Percentiles rank a stretch among this genome's conserved stretches.
phyloP scores from a whole-genome alignment of 1,284 basidiomycete species.

The Trametes sp. region DNA sequence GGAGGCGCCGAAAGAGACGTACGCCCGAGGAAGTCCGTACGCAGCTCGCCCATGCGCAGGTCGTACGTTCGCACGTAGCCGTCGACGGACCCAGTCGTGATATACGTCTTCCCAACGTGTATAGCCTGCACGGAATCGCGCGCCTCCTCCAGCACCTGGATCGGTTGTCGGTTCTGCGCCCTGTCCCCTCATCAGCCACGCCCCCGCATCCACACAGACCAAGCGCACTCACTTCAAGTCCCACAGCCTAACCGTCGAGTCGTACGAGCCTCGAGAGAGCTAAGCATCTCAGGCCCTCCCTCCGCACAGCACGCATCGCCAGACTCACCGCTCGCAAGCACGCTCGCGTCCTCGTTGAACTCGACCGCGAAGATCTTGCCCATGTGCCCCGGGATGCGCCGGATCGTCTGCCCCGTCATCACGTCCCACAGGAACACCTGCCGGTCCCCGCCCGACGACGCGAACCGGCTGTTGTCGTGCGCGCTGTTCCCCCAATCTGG shows the following conservation, averaged over 20 bases:
- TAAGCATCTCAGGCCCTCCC: conserved; percentile 26
- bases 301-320: neutral
- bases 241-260: conserved; percentile 89
- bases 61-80: conserved; percentile 94
- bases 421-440: conserved; percentile 97
- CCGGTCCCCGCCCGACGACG: conserved; percentile 92
- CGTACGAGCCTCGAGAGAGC: conserved; percentile 74
- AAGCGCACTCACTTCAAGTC: conserved; percentile 71
- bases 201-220: conserved; percentile 14
- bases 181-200: conserved; percentile 48
- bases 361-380: conserved; percentile 91
- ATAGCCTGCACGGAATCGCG: conserved; percentile 89
- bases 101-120: conserved; percentile 65
- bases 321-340: conserved; percentile 83
- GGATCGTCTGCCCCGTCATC: conserved; percentile 80
- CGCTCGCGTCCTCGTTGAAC: conserved; percentile 87
- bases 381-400: conserved; percentile 88
- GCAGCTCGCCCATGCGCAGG: conserved; percentile 88
- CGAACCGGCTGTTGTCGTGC: conserved; percentile 93
- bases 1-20: conserved; percentile 4
- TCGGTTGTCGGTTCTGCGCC: conserved; percentile 80
- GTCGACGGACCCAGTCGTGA: conserved; percentile 89
- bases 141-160: conserved; percentile 93
- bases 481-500: conserved; percentile 57
- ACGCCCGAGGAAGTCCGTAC: conserved; percentile 91